Base-by-base conservation (phyloP, 192 early-diverging fungal genomes). In the Coemansia guatemalensis region DNA sequence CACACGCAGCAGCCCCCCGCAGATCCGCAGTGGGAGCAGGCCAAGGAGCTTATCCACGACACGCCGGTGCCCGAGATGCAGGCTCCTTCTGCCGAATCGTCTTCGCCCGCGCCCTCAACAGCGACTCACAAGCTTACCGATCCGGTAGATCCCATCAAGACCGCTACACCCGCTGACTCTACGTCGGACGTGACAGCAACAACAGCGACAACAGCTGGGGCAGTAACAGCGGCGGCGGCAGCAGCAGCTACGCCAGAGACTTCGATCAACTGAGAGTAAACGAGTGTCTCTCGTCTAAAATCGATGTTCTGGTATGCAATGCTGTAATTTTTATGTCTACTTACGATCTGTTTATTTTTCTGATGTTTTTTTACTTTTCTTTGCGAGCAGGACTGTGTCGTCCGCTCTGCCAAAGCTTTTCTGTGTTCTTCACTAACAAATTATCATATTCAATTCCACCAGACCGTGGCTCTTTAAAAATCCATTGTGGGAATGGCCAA, bases 341-440 rank as follows among this genome's bases (percentile, higher is more conserved):
- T 47, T 44, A 24, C 35, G 23, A 64, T 53, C 47, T 56, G 44
- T 56, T 5, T 29, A 44, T 48, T 55, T 64, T 58, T 35, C 12
- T 18, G 23, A 55, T 23, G 47, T 64, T 56, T 64, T 54, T 24
- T 18, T 51, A 14, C 49, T 8, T 58, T 17, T 44, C 39, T 44
- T 11, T 35, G 39, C 3, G 14, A 47, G 30, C 41, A 44, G 39
- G 39, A 44, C 39, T 44, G 39, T 17, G 39, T 44, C 17, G 39
- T 44, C 39, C 39, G 39, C 39, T 44, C 39, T 17, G 14, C 39
- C 17, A 44, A 44, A 44, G 39, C 39, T 44, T 3, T 44, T 44
- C 39, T 44, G 39, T 44, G 39, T 17, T 44, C 3, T 44, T 44
- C 9, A 8, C 9, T 39, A 44, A 44, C 39, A 44, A 44, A 3